phyloP scores from a whole-genome alignment of 805 yeast genomes.

The Saccharomycopsis sp. region DNA sequence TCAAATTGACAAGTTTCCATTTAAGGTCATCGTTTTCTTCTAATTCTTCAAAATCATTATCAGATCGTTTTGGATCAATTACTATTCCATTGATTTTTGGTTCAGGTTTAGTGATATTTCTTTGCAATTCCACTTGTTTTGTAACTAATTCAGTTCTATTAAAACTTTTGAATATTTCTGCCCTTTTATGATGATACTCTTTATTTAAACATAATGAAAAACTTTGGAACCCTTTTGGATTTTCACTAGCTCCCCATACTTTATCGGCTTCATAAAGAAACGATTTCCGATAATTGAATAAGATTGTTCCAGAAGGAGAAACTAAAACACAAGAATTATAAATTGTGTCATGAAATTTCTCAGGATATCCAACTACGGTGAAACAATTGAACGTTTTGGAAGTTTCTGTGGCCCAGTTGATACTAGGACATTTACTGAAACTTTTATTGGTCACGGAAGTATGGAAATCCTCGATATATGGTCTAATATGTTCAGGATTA shows the following conservation, averaged over 20 bases:
- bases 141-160: background rate
- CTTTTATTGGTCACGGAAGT: slow-evolving; percentile 5
- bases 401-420: slow-evolving; percentile 41
- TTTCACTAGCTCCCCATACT: slow-evolving; percentile 67
- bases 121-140: slow-evolving; percentile 7
- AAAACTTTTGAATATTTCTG: background rate
- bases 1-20: slow-evolving; percentile 22
- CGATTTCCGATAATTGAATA: slow-evolving; percentile 65
- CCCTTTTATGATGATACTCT: slow-evolving; percentile 3
- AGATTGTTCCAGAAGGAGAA: slow-evolving; percentile 43
- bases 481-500: slow-evolving; percentile 36
- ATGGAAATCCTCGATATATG: slow-evolving; percentile 41
- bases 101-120: background rate
- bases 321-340: slow-evolving; percentile 69
- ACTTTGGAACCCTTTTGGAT: slow-evolving; percentile 46
- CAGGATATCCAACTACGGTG: slow-evolving; percentile 81
- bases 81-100: background rate
- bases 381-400: slow-evolving; percentile 45
- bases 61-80: background rate
- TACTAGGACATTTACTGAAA: slow-evolving; percentile 32
- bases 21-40: slow-evolving; percentile 11
- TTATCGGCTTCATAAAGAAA: slow-evolving; percentile 74
- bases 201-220: slow-evolving; percentile 33
- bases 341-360: slow-evolving; percentile 28
- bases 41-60: background rate